These are phyloP conservation scores for Neurospora sp. DNA, from an alignment of 495 filamentous ascomycete species.

Conservation along the genomic window DNA sequence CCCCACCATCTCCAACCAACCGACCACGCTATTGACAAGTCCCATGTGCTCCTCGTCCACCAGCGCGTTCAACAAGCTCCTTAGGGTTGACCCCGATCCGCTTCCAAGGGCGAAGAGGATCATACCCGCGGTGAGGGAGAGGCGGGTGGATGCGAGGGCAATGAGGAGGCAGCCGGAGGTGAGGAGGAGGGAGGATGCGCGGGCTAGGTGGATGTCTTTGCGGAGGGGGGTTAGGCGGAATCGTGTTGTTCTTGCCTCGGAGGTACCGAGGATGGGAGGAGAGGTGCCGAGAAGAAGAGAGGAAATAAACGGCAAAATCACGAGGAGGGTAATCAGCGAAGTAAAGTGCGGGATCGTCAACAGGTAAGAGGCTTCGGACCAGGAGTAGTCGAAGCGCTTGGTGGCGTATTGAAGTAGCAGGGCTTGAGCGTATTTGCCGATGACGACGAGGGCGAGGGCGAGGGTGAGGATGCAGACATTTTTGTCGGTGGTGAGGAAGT, in stretches of 20 bases:
- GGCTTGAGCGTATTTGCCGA: slow-evolving; percentile 17
- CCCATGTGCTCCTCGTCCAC: slow-evolving; percentile 27
- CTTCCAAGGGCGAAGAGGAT: slow-evolving; percentile 14
- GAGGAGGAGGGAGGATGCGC: slow-evolving; percentile 1
- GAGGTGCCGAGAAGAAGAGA: not conserved
- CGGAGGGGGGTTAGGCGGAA: not conserved
- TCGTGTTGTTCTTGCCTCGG: not conserved
- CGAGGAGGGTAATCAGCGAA: slow-evolving; percentile 16
- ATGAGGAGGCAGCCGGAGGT: not conserved
- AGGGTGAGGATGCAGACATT: slow-evolving; percentile 14
- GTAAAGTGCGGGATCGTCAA: slow-evolving; percentile 15
- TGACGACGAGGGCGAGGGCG: slow-evolving; percentile 14
- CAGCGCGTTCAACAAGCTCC: slow-evolving; percentile 19
- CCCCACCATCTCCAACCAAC: slow-evolving; percentile 19
- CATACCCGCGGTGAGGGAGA: slow-evolving; percentile 6
- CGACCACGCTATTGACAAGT: slow-evolving; percentile 20
- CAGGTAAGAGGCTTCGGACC: slow-evolving; percentile 17
- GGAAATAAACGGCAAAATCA: slow-evolving; percentile 12
- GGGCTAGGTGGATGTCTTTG: not conserved
- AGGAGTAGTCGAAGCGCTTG: slow-evolving; percentile 22
- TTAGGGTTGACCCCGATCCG: slow-evolving; percentile 8
- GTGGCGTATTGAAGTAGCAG: slow-evolving; percentile 25
- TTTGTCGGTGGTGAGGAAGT: slow-evolving; percentile 7
- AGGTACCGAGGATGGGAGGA: not conserved
- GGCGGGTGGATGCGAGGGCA: not conserved